Evolutionary conservation across 805 yeast species (phyloP), one percentile per base, ranked within the genome.

Genomic region (Candida glaebosa): DNA sequence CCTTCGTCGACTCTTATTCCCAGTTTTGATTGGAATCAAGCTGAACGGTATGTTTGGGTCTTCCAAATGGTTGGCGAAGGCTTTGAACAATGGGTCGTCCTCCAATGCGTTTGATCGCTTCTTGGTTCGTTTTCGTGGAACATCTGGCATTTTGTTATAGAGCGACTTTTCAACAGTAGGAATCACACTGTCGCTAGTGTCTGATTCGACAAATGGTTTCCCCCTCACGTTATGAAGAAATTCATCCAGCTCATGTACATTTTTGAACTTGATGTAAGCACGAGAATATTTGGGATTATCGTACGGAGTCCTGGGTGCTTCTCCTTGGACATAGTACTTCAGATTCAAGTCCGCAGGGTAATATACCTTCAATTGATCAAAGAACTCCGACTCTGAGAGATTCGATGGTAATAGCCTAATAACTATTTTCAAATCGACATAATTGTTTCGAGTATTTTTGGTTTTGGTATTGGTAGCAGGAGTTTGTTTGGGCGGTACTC

Each of bases 341-440:
- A 45, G 26, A 2, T 42, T 16, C 5, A 41, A 37, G 19, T 45
- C 46, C 19, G 32, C 38, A 17, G 43, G 44, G 22, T 44, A 34
- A 31, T 42, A 40, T 7, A 31, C 35, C 3, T 45, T 38, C 18
- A 47, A 34, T 34, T 47, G 50, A 15, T 34, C 39, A 19, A 44
- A 35, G 20, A 47, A 47, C 5, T 47, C 46, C 8, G 19, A 3
- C 22, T 47, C 46, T 18, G 37, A 24, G 4, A 47, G 32, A 9
- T 42, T 33, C 2, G 80, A 76, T 2, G 81, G 81, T 9, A 76
- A 53, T 5, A 67, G 51, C 40, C 81, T 61, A 2, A 75, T 54
- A 0, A 56, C 59, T 2, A 70, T 35, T 43, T 69, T 69, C 41
- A 5, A 59, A 52, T 31, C 37, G 24, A 35, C 25, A 16, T 35